These are phyloP conservation scores for Scopulariopsis brevicaulis DNA, from an alignment of 2,329 filamentous ascomycete genomes.

Conservation along the genomic window DNA sequence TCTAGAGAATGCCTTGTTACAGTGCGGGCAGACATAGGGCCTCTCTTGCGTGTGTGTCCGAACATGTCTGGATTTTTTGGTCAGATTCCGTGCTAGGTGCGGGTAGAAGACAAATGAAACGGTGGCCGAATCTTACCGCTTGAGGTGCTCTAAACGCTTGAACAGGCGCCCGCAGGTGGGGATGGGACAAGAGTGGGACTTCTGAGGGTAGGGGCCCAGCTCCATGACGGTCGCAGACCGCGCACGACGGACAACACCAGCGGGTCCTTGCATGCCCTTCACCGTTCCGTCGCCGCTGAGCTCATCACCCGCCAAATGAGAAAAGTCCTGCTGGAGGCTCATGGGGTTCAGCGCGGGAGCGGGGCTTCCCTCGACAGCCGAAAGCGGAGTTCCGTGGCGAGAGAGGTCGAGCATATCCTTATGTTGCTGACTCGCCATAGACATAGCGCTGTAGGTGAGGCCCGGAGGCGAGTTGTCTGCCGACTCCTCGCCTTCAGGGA, in stretches of 20 bases:
- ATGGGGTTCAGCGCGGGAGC: slow-evolving; percentile 50
- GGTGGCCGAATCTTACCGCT: slow-evolving; percentile 61
- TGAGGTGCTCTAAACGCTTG: slow-evolving; percentile 98
- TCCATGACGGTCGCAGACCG: slow-evolving; percentile 95
- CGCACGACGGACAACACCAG: slow-evolving; percentile 75
- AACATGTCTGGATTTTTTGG: slow-evolving; percentile 68
- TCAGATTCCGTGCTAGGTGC: slow-evolving; percentile 31
- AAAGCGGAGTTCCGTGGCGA: slow-evolving; percentile 80
- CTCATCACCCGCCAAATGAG: slow-evolving; percentile 51
- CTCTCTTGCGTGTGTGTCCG: slow-evolving; percentile 98
- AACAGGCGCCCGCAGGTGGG: slow-evolving; percentile 94
- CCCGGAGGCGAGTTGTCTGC: slow-evolving; percentile 70
- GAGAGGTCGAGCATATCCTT: slow-evolving; percentile 76
- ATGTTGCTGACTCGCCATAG: slow-evolving; percentile 54
- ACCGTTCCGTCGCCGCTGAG: slow-evolving; percentile 33
- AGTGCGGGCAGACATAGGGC: slow-evolving; percentile 94
- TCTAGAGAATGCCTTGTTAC: slow-evolving; percentile 96
- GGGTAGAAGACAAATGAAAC: slow-evolving; percentile 25
- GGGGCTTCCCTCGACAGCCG: slow-evolving; percentile 73
- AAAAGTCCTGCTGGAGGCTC: slow-evolving; percentile 59
- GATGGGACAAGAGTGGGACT: slow-evolving; percentile 98
- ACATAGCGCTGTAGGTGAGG: slow-evolving; percentile 60
- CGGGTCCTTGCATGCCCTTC: slow-evolving; percentile 53
- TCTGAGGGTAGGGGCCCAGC: slow-evolving; percentile 89
- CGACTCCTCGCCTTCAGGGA: slow-evolving; percentile 69